Base-by-base conservation (phyloP, 345 rosid species). In the sweet orange (Citrus sinensis) region DNA sequence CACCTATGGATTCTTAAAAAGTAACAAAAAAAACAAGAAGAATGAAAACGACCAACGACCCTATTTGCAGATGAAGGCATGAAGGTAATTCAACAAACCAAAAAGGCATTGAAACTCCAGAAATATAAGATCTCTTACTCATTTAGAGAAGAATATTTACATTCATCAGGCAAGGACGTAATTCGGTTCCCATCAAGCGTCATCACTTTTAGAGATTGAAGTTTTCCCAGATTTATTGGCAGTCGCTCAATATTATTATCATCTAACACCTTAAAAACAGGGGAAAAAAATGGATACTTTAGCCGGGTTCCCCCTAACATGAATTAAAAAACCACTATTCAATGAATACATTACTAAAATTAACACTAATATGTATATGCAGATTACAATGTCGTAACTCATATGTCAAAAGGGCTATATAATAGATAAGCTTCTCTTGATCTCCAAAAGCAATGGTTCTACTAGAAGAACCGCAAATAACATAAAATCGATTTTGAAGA, bases 161-260 rank as follows among this genome's bases (percentile, higher is more conserved):
- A 89, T 91, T 95, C 99, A 91, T 95, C 98, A 72, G 98, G 98
- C 83, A 93, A 88, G 83, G 88, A 88, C 76, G 90, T 71, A 60
- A 92, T 83, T 55, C 76, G 92, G 83, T 95, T 95, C 39, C 93
- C 93, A 88, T 93, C 97, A 80, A 95, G 97, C 27, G 79, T 92
- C 96, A 93, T 83, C 73, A 90, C 81, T 90, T 93, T 95, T 25
- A 95, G 86, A 67, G 94, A 90, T 46, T 93, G 94, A 87, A 95
- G 96, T 67, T 92, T 93, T 82, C 99, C 99, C 81, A 95, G 78
- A 80, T 88, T 93, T 60, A 87, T 80, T 2, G 98, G 99, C 67
- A 95, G 89, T 42, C 87, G 86, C 78, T 88, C 90, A 58, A 95
- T 89, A 69, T 83, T 79, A 84, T 93, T 95, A 80, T 87, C 88